phyloP scores from a whole-genome alignment of 129 eudicot genomes.

The Silybum marianum region DNA sequence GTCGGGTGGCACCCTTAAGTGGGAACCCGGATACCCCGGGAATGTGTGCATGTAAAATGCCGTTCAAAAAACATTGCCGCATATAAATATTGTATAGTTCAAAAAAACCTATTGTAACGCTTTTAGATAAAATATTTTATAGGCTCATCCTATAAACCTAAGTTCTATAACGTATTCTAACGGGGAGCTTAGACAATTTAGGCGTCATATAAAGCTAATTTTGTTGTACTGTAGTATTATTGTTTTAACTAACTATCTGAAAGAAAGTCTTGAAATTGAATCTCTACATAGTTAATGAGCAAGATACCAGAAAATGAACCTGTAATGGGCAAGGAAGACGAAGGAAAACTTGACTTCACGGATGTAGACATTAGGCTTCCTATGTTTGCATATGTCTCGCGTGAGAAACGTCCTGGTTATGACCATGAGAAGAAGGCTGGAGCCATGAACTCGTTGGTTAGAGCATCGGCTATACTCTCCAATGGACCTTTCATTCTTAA shows the following conservation, averaged over 20 bases:
- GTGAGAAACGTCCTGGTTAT: conserved; percentile 82
- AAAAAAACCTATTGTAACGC: too few relatives aligned
- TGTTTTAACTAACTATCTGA: not conserved
- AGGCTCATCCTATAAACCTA: too few relatives aligned
- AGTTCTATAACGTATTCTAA: too few relatives aligned
- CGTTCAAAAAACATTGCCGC: too few relatives aligned
- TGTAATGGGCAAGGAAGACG: conserved; percentile 66
- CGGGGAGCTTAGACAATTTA: too few relatives aligned
- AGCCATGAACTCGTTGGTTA: conserved; percentile 88
- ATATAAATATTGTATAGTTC: too few relatives aligned
- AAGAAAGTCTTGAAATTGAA: conserved; percentile 10
- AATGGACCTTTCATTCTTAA: conserved; percentile 94
- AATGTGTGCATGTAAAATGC: too few relatives aligned
- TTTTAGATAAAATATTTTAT: too few relatives aligned
- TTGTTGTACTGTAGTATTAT: too few relatives aligned
- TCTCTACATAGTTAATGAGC: conserved; percentile 67
- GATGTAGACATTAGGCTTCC: conserved; percentile 72
- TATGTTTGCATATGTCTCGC: conserved; percentile 88
- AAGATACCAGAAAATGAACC: conserved; percentile 81
- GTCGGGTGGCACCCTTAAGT: too few relatives aligned
- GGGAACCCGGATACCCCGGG: too few relatives aligned
- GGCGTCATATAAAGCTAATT: too few relatives aligned
- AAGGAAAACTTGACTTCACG: conserved; percentile 64
- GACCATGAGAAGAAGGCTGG: conserved; percentile 96
- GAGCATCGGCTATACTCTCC: conserved; percentile 85